Evolutionary conservation across 2,329 filamentous ascomycete genomes (phyloP).

Genomic region (Penicillium corylophilum): DNA sequence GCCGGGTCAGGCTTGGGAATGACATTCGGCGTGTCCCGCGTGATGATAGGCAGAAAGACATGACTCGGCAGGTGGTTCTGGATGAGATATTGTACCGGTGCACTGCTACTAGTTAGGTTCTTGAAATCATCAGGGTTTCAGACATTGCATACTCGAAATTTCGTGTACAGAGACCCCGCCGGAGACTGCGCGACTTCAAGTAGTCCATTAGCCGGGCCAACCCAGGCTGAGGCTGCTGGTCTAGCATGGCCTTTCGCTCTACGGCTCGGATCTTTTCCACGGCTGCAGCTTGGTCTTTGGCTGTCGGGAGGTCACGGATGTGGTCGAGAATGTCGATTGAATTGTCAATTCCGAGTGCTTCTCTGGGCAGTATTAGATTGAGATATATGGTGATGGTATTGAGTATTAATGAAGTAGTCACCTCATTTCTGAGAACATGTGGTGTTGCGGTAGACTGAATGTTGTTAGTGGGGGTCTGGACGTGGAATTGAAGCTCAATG

Average conservation of each 20-base stretch:
- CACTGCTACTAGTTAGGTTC: conserved; percentile 21
- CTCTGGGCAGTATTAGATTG: conserved; percentile 23
- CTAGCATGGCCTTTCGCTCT: conserved; percentile 75
- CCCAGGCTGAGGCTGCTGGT: conserved; percentile 79
- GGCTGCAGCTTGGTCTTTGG: conserved; percentile 60
- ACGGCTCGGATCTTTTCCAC: conserved; percentile 74
- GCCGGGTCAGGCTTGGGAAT: conserved; percentile 82
- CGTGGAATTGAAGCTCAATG: neutral
- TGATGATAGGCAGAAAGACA: conserved; percentile 75
- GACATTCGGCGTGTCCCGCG: conserved; percentile 67
- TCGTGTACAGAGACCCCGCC: conserved; percentile 85
- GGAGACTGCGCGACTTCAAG: conserved; percentile 64
- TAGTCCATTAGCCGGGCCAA: conserved; percentile 77
- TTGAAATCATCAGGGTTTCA: neutral
- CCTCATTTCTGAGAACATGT: conserved; percentile 94
- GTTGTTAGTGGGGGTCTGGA: conserved; percentile 6
- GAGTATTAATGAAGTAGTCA: conserved; percentile 22
- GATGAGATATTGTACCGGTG: conserved; percentile 51
- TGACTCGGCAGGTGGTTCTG: conserved; percentile 68
- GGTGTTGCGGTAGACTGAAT: conserved; percentile 77
- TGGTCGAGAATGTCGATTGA: conserved; percentile 83
- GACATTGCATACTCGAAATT: conserved; percentile 71
- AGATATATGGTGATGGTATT: neutral
- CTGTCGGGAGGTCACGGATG: conserved; percentile 69
- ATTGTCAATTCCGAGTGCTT: conserved; percentile 69